phyloP scores from a whole-genome alignment of 495 filamentous ascomycete species.

The Apiosordaria backusii region DNA sequence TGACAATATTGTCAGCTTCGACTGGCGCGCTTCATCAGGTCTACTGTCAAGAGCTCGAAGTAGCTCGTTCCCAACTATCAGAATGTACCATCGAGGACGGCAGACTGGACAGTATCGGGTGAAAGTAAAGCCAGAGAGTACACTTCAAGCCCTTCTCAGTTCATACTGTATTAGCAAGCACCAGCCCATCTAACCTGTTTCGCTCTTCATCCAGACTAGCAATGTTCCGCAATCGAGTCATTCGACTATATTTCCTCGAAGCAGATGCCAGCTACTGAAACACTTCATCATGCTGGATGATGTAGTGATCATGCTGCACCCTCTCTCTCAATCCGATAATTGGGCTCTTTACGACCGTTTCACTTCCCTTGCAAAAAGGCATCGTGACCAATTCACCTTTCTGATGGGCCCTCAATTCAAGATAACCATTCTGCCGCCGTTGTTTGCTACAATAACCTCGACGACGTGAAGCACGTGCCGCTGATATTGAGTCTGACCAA shows the following conservation, averaged over 20 bases:
- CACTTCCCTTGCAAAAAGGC: conserved; percentile 24
- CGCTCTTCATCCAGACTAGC: conserved; percentile 21
- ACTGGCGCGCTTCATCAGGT: conserved; percentile 30
- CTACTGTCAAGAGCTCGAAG: conserved; percentile 30
- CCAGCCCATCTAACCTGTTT: neutral
- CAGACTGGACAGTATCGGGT: conserved; percentile 28
- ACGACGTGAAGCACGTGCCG: conserved; percentile 16
- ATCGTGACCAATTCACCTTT: conserved; percentile 33
- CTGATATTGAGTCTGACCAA: conserved; percentile 7
- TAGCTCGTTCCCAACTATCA: conserved; percentile 36
- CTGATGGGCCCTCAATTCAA: conserved; percentile 23
- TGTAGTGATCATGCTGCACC: conserved; percentile 21
- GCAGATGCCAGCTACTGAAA: conserved; percentile 21
- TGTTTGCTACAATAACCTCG: conserved; percentile 31
- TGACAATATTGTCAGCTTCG: conserved; percentile 33
- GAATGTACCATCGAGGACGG: conserved; percentile 35
- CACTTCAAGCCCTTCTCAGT: neutral
- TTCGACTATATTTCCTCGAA: conserved; percentile 28
- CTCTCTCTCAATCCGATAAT: conserved; percentile 15
- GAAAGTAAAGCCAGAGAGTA: conserved; percentile 25
- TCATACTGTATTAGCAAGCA: no score
- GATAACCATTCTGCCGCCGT: conserved; percentile 22
- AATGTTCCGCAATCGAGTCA: conserved; percentile 29
- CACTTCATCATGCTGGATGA: conserved; percentile 18
- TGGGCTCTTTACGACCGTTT: conserved; percentile 22